Evolutionary conservation across 306 rosid species (phyloP), one percentile per base, ranked within the genome.

Genomic region (Ziziphus jujuba): DNA sequence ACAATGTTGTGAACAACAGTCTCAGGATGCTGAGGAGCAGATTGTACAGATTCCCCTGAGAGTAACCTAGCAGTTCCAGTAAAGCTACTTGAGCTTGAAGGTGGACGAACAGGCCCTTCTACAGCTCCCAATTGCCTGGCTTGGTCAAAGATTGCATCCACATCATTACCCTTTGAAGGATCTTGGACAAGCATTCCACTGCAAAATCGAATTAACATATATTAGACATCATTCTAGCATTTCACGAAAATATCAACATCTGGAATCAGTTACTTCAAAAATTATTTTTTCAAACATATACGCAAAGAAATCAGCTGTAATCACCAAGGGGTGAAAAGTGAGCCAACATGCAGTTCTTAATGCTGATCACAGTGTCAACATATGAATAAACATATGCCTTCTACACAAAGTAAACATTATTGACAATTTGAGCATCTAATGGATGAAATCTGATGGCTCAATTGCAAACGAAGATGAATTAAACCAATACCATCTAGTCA

Each of bases 141-240:
- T 72, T 88, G 95, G 71, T 88, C 84, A 68, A 93, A 90, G 69
- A 90, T 88, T 25, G 89, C 88, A 73, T 90, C 96, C 69, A 93
- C 99, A 54, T 85, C 90, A 67, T 90, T 89, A 49, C 81, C 90
- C 83, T 93, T 93, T 1, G 92, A 48, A 64, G 99, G 97, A 84
- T 93, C 99, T 82, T 93, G 99, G 64, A 90, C 97, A 65, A 93
- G 97, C 99, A 93, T 93, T 74, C 99, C 99, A 79, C 99, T 93
- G 87, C 73, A 72, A 57, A 79, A 74, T 69, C 19, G 72, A 73
- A 36, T 69, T 10, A 50, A 38, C 47, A 61, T 69, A 71, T 25
- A 31, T 81, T 57, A 73, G 63, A 61, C 13, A 57, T 36, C 28
- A 36, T 54, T 16, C 63, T 15, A 25, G 36, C 45, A 40, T 51